Evolutionary conservation across 2,329 filamentous ascomycete species (phyloP), one percentile per base, ranked within the genome.

Genomic region (Xylariaceae sp.): DNA sequence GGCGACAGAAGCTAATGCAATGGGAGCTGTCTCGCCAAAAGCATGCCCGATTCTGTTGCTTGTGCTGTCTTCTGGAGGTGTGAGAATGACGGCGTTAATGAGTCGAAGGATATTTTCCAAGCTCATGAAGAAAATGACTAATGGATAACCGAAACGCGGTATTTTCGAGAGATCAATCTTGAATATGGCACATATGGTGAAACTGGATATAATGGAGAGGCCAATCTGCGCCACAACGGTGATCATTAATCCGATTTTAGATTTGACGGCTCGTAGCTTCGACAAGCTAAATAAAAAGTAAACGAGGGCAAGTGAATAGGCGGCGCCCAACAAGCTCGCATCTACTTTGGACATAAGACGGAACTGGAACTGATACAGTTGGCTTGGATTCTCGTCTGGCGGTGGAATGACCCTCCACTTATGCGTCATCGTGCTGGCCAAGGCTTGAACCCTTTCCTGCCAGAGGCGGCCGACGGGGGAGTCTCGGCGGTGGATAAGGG

Each of bases 311-410:
- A 86, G 69, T 10, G 76, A 70, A 66, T 92, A 92, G 1, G 86
- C 86, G 8, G 84, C 66, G 2, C 79, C 78, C 16, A 92, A 74
- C 37, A 85, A 74, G 21, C 84, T 63, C 47, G 83, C 80, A 66
- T 92, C 88, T 54, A 79, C 75, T 15, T 78, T 68, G 13, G 87
- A 89, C 63, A 92, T 82, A 7, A 88, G 88, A 29, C 83, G 83
- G 65, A 90, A 90, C 55, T 86, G 86, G 65, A 92, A 92, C 68
- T 92, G 86, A 66, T 89, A 91, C 1, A 90, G 75, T 51, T 84
- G 81, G 60, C 79, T 86, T 22, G 72, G 70, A 21, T 72, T 72
- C 32, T 79, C 84, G 59, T 84, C 76, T 1, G 61, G 59, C 29
- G 74, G 65, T 1, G 86, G 84, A 61, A 88, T 88, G 1, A 89